A percentile compares a stretch with the other conserved stretches of the same genome.
phyloP scores from a whole-genome alignment of 495 filamentous ascomycete genomes.

The Penicillium mononematosum region DNA sequence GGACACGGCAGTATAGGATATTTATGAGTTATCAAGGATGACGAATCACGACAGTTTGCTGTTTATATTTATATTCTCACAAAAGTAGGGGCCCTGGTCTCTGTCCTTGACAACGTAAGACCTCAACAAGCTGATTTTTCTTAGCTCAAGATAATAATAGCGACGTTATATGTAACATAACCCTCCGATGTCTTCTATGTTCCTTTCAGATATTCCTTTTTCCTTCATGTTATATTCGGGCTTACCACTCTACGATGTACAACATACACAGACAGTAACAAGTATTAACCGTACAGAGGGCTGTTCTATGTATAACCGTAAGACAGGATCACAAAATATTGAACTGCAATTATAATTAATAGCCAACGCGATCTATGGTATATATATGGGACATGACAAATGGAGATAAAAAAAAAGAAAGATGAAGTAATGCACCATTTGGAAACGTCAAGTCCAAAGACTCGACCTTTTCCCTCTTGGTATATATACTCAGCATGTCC shows the following conservation, averaged over 20 bases:
- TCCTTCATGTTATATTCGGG: too few species aligned
- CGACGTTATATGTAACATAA: too few species aligned
- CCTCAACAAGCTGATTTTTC: too few species aligned
- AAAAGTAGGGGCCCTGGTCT: too few species aligned
- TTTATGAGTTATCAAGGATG: neutral
- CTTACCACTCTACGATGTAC: too few species aligned
- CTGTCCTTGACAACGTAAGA: too few species aligned
- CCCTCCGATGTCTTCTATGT: too few species aligned
- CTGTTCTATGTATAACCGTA: too few species aligned
- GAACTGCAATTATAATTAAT: slow-evolving; percentile 7
- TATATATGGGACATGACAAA: neutral
- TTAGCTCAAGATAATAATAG: too few species aligned
- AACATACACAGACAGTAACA: too few species aligned
- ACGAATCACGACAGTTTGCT: neutral
- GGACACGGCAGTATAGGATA: neutral
- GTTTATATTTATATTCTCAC: neutral
- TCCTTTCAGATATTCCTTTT: too few species aligned
- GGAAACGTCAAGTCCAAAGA: neutral
- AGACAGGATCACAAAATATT: neutral
- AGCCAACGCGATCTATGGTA: slow-evolving; percentile 9
- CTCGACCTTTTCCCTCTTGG: neutral
- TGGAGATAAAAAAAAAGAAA: neutral
- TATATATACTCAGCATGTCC: neutral
- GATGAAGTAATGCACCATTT: neutral
- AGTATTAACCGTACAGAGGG: too few species aligned